These are phyloP conservation scores for Calonectria henricotiae DNA, from an alignment of 2,329 filamentous ascomycete species.

Conservation along the genomic window DNA sequence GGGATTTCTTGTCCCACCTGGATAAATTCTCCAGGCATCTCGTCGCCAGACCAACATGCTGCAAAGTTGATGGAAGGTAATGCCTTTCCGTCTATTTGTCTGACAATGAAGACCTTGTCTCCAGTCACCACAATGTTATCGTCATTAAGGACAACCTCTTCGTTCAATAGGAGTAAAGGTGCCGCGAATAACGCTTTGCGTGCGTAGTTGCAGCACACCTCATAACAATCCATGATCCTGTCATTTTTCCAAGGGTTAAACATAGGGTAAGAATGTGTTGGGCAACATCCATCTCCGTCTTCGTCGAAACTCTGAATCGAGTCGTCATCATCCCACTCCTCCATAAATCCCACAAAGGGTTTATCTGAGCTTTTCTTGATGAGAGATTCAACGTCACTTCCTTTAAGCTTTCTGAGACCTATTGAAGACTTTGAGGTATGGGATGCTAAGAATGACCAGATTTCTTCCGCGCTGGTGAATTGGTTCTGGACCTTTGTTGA, in stretches of 20 bases:
- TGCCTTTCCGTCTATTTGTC: neutral
- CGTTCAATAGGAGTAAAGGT: conserved; percentile 20
- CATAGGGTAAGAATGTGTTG: conserved; percentile 31
- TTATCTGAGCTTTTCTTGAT: conserved; percentile 17
- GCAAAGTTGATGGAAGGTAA: conserved; percentile 23
- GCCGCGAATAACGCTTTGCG: conserved; percentile 19
- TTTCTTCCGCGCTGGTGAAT: neutral
- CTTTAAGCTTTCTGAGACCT: neutral
- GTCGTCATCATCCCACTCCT: conserved; percentile 26
- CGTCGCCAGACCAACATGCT: conserved; percentile 17
- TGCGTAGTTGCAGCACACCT: conserved; percentile 16
- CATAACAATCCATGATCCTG: conserved; percentile 17
- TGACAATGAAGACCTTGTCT: conserved; percentile 23
- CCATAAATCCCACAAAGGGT: conserved; percentile 17
- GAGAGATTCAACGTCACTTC: conserved; percentile 17
- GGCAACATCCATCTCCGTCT: conserved; percentile 31
- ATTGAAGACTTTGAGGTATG: neutral
- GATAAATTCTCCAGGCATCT: conserved; percentile 14
- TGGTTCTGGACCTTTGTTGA: conserved; percentile 3
- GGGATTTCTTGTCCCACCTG: conserved; percentile 11
- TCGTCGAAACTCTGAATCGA: conserved; percentile 19
- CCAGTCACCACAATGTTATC: conserved; percentile 12
- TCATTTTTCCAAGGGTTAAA: conserved; percentile 34
- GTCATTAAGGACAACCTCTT: conserved; percentile 28
- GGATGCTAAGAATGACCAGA: conserved; percentile 20